A percentile compares a stretch with the other conserved stretches of the same genome.
phyloP scores from a whole-genome alignment of 768 basidiomycete genomes.

The Lentinus tigrinus region DNA sequence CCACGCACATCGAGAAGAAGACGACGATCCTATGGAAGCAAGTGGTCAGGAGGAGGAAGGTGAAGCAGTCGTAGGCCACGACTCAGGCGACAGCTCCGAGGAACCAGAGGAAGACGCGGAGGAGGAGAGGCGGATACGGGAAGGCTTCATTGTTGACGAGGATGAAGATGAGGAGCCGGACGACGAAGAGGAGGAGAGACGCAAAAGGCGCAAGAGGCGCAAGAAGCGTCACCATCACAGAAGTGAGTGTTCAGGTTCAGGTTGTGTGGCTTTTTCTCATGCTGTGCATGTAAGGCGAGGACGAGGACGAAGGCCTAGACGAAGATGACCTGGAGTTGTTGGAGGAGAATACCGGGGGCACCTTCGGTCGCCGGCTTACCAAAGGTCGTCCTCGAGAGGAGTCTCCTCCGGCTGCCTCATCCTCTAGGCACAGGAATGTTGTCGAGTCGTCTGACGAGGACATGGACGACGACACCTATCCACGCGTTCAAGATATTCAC shows the following conservation, averaged over 20 bases:
- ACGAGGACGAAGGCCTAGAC: slow-evolving; percentile 67
- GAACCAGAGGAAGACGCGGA: slow-evolving; percentile 91
- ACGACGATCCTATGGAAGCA: slow-evolving; percentile 64
- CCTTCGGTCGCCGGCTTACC: slow-evolving; percentile 55
- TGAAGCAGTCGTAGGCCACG: slow-evolving; percentile 51
- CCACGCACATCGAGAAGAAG: slow-evolving; percentile 29
- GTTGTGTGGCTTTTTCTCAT: slow-evolving; percentile 3
- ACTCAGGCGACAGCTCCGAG: slow-evolving; percentile 82
- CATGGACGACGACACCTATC: slow-evolving; percentile 55
- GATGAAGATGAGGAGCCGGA: slow-evolving; percentile 83
- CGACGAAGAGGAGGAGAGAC: slow-evolving; percentile 51
- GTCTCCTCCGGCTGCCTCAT: slow-evolving; percentile 63
- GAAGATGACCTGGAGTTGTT: slow-evolving; percentile 85
- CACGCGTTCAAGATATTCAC: slow-evolving; percentile 58
- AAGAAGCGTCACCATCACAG: slow-evolving; percentile 59
- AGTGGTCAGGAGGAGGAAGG: slow-evolving; percentile 46
- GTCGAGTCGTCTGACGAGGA: slow-evolving; percentile 81
- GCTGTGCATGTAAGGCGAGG: slow-evolving; percentile 36
- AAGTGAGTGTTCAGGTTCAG: slow-evolving; percentile 36
- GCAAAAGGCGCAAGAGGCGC: slow-evolving; percentile 66
- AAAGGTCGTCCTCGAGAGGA: slow-evolving; percentile 72
- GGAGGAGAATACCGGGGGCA: slow-evolving; percentile 81
- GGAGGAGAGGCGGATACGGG: slow-evolving; percentile 73
- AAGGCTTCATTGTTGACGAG: slow-evolving; percentile 91
- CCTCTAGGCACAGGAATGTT: slow-evolving; percentile 56